Conservation (phyloP, 768 basidiomycete species). For the Leucocoprinus birnbaumii region DNA sequence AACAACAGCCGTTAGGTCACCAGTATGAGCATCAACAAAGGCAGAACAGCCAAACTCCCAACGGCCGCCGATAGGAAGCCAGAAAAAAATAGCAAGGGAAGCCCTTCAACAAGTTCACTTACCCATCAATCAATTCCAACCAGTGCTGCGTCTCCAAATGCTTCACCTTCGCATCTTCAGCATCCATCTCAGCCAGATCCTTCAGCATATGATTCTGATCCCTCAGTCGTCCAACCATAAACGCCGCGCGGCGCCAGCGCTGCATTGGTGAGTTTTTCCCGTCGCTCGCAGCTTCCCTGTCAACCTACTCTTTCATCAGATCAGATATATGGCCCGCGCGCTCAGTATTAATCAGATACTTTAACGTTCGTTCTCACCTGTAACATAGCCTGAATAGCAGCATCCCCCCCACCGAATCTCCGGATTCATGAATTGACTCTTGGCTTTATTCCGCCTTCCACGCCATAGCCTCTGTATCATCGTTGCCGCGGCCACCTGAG, state of each 20-base stretch:
- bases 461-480: slow-evolving; percentile 40
- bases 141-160: slow-evolving; percentile 59
- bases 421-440: slow-evolving; percentile 25
- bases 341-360: not conserved
- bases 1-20: not conserved
- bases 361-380: slow-evolving; percentile 25
- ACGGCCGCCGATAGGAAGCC: no score
- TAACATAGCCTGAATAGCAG: slow-evolving; percentile 30
- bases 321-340: no score
- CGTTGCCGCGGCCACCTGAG: slow-evolving; percentile 27
- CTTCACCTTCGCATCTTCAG: slow-evolving; percentile 35
- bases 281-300: slow-evolving; percentile 36
- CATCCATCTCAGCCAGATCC: slow-evolving; percentile 22
- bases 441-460: slow-evolving; percentile 22
- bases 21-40: not conserved
- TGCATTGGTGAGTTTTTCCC: slow-evolving; percentile 43
- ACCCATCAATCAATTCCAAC: slow-evolving; percentile 62
- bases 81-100: not conserved
- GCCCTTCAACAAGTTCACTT: slow-evolving; percentile 15
- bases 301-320: slow-evolving; percentile 25
- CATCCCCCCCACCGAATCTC: slow-evolving; percentile 37
- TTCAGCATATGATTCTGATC: slow-evolving; percentile 40
- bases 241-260: slow-evolving; percentile 46
- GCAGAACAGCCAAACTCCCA: no score
- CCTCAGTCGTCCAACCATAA: slow-evolving; percentile 36